A percentile compares a stretch with the other conserved stretches of the same genome.
These are phyloP conservation scores for Linnemannia hyalina DNA, from an alignment of 192 early-diverging fungal species.

Conservation along the genomic window DNA sequence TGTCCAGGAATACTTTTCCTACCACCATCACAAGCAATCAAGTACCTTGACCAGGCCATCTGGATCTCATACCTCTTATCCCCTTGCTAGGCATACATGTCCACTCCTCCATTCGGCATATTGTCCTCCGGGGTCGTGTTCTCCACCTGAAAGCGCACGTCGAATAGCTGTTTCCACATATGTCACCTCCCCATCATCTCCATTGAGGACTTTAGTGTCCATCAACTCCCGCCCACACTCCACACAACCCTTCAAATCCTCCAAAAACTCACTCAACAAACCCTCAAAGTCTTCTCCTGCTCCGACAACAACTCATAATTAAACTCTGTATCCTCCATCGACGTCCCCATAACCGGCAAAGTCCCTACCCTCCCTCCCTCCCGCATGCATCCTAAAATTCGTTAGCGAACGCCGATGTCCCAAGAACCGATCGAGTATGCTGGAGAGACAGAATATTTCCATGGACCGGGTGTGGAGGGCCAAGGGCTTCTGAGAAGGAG, in stretches of 20 bases:
- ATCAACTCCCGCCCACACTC: constrained; percentile 10
- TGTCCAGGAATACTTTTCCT: neutral
- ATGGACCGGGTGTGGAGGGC: constrained; percentile 9
- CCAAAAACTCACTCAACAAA: neutral
- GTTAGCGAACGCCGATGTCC: neutral
- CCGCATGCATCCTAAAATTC: neutral
- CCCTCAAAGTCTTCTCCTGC: neutral
- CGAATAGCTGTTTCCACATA: constrained; percentile 9
- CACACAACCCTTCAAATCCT: constrained; percentile 3
- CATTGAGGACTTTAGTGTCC: neutral
- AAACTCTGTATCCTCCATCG: neutral
- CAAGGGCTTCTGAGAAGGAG: constrained; percentile 13
- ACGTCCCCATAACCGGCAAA: neutral
- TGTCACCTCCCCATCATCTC: neutral
- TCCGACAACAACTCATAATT: neutral
- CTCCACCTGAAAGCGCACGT: neutral
- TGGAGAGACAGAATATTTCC: constrained; percentile 8
- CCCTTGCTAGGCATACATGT: neutral
- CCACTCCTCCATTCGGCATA: neutral
- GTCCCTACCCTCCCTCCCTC: neutral
- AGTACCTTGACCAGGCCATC: neutral
- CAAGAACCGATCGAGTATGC: neutral
- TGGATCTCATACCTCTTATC: constrained; percentile 10
- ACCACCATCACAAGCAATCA: constrained; percentile 29
- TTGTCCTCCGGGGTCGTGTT: neutral